These are phyloP conservation scores for Globisporangium parvum DNA, from an alignment of 352 stramenopile species.

Conservation along the genomic window DNA sequence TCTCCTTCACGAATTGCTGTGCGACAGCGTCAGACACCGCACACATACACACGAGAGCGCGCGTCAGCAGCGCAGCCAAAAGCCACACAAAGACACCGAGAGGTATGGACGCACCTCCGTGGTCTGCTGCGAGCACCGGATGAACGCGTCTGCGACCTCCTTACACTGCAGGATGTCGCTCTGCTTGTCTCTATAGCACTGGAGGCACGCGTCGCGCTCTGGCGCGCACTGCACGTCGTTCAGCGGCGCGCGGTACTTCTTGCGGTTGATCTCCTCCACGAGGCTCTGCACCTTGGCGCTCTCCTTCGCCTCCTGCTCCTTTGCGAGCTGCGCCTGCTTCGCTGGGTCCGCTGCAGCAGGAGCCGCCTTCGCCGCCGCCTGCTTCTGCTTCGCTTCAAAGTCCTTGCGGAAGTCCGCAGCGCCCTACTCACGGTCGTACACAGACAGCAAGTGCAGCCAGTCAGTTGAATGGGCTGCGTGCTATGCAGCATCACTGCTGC, in stretches of 20 bases:
- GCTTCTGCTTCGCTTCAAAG: conserved; percentile 41
- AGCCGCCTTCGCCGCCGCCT: conserved; percentile 2
- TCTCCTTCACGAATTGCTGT: conserved; percentile 72
- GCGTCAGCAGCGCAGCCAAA: background rate
- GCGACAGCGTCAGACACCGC: background rate
- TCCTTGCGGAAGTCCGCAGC: conserved; percentile 67
- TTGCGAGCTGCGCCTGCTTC: conserved; percentile 55
- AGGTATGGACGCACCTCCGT: conserved; percentile 48
- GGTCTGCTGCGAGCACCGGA: conserved; percentile 71
- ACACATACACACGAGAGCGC: background rate
- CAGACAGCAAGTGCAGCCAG: background rate
- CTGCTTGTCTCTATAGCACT: conserved; percentile 84
- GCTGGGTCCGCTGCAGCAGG: conserved; percentile 14
- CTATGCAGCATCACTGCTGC: background rate
- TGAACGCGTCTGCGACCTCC: conserved; percentile 81
- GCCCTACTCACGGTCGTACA: conserved; percentile 24
- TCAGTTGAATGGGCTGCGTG: background rate
- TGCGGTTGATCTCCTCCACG: conserved; percentile 73
- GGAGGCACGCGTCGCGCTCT: conserved; percentile 73
- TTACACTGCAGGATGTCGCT: conserved; percentile 79
- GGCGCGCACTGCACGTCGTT: conserved; percentile 75
- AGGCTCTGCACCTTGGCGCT: conserved; percentile 65
- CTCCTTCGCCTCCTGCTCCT: conserved; percentile 65
- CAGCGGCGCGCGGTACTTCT: conserved; percentile 78
- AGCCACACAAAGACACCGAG: background rate